These are phyloP conservation scores for Beauveria pseudobassiana DNA, from an alignment of 2,329 filamentous ascomycete genomes.

Conservation along the genomic window DNA sequence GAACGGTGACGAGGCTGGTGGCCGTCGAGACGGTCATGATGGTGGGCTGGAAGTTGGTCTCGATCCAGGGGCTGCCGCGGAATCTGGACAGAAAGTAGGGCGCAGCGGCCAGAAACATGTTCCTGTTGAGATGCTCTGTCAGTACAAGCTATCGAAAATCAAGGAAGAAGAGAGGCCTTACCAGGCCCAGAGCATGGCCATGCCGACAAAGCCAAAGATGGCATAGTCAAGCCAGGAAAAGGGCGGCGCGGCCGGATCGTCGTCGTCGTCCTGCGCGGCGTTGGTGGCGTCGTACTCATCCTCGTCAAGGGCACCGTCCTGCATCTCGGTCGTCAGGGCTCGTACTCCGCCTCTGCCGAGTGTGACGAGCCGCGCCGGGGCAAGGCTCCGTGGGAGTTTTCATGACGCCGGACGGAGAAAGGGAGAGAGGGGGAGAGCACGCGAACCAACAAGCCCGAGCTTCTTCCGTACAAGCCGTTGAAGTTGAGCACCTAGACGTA, in stretches of 20 bases:
- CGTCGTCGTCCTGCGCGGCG: background rate
- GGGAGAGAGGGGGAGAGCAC: no score
- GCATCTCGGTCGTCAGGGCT: constrained; percentile 11
- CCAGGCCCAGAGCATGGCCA: constrained; percentile 98
- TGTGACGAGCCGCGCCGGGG: constrained; percentile 10
- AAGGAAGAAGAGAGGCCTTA: constrained; percentile 34
- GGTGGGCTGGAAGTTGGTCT: constrained; percentile 78
- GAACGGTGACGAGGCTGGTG: constrained; percentile 70
- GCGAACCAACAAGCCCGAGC: no score
- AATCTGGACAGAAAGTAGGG: constrained; percentile 90
- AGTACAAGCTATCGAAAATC: background rate
- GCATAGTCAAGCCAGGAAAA: constrained; percentile 85
- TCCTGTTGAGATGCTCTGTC: constrained; percentile 47
- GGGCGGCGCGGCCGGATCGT: constrained; percentile 21
- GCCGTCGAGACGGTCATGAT: constrained; percentile 82
- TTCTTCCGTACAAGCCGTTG: background rate
- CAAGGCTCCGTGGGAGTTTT: constrained; percentile 6
- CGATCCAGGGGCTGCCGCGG: constrained; percentile 59
- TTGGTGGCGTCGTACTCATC: constrained; percentile 28
- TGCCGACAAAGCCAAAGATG: constrained; percentile 76
- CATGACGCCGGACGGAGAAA: background rate
- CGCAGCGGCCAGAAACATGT: constrained; percentile 94
- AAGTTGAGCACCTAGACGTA: background rate
- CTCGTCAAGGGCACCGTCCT: constrained; percentile 14
- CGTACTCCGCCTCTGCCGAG: constrained; percentile 10